These are phyloP conservation scores for Populus davidiana DNA, from an alignment of 345 rosid genomes.

Conservation along the genomic window DNA sequence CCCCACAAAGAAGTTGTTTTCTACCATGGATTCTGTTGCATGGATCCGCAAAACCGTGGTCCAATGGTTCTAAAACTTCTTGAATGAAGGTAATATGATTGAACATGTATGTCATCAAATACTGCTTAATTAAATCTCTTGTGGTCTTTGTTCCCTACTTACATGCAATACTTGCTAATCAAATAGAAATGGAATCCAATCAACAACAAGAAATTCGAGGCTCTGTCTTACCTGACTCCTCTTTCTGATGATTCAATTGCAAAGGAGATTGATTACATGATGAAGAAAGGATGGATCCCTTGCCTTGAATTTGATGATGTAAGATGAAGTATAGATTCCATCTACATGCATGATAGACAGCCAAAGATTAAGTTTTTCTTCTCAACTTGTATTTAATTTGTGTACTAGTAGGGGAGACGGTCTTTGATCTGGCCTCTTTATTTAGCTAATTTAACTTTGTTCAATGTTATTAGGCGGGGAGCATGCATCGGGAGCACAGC, in stretches of 20 bases:
- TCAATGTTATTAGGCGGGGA: slow-evolving; percentile 29
- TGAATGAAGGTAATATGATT: slow-evolving; percentile 60
- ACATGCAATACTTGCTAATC: neutral
- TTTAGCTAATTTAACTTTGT: neutral
- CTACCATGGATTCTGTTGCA: slow-evolving; percentile 28
- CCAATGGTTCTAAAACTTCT: slow-evolving; percentile 45
- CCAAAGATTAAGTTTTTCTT: neutral
- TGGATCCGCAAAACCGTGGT: slow-evolving; percentile 49
- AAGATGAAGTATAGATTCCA: neutral
- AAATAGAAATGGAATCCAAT: slow-evolving; percentile 67
- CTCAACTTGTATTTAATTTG: neutral
- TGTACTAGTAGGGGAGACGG: neutral
- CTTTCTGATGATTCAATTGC: slow-evolving; percentile 45
- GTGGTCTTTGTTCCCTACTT: neutral
- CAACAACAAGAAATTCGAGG: slow-evolving; percentile 52
- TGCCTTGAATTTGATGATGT: slow-evolving; percentile 77
- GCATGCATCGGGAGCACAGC: slow-evolving; percentile 47
- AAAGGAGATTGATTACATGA: slow-evolving; percentile 60
- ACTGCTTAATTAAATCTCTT: neutral
- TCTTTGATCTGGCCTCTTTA: neutral
- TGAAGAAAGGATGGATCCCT: slow-evolving; percentile 66
- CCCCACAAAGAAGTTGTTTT: slow-evolving; percentile 25
- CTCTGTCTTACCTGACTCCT: slow-evolving; percentile 54
- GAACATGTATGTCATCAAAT: neutral
- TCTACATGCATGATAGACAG: neutral